phyloP scores from a whole-genome alignment of 495 filamentous ascomycete species.

The Aspergillus nanangensis region DNA sequence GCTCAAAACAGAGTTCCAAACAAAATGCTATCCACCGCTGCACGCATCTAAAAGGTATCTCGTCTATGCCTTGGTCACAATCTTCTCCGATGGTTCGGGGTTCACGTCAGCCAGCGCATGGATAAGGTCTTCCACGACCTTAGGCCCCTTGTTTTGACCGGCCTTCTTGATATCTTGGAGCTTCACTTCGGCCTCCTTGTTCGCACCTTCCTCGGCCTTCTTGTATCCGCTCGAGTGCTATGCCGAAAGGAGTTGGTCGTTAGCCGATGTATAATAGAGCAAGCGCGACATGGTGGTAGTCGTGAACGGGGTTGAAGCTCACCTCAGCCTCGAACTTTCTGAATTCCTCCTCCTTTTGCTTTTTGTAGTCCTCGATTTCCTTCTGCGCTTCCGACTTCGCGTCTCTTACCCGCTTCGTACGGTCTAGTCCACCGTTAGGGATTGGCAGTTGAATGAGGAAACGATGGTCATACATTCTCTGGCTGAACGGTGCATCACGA shows the following conservation, averaged over 20 bases:
- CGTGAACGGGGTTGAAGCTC: conserved; percentile 18
- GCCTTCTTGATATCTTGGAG: conserved; percentile 76
- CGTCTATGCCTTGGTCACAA: conserved; percentile 34
- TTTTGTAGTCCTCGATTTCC: conserved; percentile 93
- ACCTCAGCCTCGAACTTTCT: conserved; percentile 94
- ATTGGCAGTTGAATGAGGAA: too few species aligned
- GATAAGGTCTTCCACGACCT: conserved; percentile 78
- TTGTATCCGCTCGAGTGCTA: conserved; percentile 87
- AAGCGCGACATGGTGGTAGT: neutral
- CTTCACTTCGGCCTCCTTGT: conserved; percentile 74
- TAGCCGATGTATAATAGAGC: conserved; percentile 3
- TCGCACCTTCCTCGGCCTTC: conserved; percentile 79
- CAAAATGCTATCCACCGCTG: conserved; percentile 6
- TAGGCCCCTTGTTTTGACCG: conserved; percentile 69
- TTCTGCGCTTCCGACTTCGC: conserved; percentile 94
- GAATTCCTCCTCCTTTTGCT: conserved; percentile 88
- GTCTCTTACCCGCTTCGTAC: conserved; percentile 94
- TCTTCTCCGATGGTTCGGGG: conserved; percentile 60
- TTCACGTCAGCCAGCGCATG: conserved; percentile 74
- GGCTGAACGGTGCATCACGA: conserved; percentile 38
- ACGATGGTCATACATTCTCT: conserved; percentile 70
- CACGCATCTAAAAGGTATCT: conserved; percentile 13
- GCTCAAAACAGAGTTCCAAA: conserved; percentile 10
- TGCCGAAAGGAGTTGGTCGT: conserved; percentile 4
- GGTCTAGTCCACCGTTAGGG: too few species aligned